These are phyloP conservation scores for Tulasnella sp. DNA, from an alignment of 768 basidiomycete genomes.

Conservation along the genomic window DNA sequence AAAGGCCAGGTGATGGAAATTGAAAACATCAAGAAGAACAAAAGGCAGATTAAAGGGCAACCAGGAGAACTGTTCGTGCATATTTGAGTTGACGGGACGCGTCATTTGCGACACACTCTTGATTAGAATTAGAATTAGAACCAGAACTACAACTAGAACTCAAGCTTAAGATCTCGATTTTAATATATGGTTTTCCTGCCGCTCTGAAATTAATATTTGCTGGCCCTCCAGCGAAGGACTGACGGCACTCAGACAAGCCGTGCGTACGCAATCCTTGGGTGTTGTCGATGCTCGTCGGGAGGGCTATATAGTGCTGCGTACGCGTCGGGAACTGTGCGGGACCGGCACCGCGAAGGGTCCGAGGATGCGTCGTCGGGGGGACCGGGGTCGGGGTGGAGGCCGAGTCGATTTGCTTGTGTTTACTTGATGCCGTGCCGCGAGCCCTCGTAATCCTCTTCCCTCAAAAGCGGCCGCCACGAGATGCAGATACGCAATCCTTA, in stretches of 20 bases:
- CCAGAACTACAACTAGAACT: too few species aligned
- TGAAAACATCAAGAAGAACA: constrained; percentile 11
- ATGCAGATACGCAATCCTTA: neutral
- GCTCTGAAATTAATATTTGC: neutral
- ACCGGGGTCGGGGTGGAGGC: neutral
- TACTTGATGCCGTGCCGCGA: neutral
- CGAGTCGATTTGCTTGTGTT: neutral
- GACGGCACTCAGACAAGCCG: neutral
- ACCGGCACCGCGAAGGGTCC: neutral
- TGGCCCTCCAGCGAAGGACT: neutral
- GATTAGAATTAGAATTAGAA: neutral
- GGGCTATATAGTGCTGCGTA: too few species aligned
- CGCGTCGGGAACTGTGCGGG: neutral
- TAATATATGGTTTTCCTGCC: neutral
- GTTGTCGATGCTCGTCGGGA: too few species aligned
- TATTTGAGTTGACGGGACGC: neutral
- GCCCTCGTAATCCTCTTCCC: neutral
- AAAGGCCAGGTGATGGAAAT: constrained; percentile 18
- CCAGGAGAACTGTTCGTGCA: constrained; percentile 21
- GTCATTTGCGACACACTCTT: neutral
- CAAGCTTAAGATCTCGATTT: too few species aligned
- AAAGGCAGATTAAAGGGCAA: constrained; percentile 5
- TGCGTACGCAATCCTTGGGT: neutral
- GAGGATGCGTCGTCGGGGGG: neutral
- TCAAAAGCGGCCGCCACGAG: neutral